Evolutionary conservation across 495 filamentous ascomycete genomes (phyloP).

Genomic region (Elaphomyces granulatus): DNA sequence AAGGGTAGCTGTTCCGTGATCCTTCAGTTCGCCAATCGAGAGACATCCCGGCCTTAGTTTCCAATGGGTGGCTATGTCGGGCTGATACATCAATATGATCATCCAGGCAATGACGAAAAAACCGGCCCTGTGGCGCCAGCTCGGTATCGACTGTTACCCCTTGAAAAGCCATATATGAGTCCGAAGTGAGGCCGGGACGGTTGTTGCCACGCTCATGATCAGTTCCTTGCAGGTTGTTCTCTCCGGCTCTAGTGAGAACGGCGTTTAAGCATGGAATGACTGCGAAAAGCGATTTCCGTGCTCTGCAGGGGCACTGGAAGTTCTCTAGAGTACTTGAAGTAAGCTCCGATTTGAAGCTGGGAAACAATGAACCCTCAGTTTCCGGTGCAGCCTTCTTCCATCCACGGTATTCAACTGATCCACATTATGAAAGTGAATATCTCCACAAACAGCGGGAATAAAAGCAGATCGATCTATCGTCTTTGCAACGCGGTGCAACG

Average conservation of each 20-base stretch:
- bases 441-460: not conserved
- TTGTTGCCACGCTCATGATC: constrained; percentile 5
- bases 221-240: constrained; percentile 12
- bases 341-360: not conserved
- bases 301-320: constrained; percentile 57
- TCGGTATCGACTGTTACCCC: constrained; percentile 14
- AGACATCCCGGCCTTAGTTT: constrained; percentile 43
- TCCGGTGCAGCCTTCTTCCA: not conserved
- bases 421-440: not conserved
- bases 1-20: no score
- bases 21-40: constrained; percentile 17
- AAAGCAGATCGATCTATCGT: not conserved
- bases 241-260: no score
- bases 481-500: not conserved
- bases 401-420: not conserved
- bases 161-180: no score
- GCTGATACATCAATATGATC: no score
- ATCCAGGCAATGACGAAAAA: constrained; percentile 3
- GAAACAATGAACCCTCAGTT: not conserved
- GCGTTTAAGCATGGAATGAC: no score
- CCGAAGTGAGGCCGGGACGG: no score
- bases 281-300: constrained; percentile 47
- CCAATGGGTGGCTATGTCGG: constrained; percentile 73
- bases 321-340: not conserved
- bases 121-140: constrained; percentile 24